These are phyloP conservation scores for Tricholoma bakamatsutake DNA, from an alignment of 768 basidiomycete genomes.

Conservation along the genomic window DNA sequence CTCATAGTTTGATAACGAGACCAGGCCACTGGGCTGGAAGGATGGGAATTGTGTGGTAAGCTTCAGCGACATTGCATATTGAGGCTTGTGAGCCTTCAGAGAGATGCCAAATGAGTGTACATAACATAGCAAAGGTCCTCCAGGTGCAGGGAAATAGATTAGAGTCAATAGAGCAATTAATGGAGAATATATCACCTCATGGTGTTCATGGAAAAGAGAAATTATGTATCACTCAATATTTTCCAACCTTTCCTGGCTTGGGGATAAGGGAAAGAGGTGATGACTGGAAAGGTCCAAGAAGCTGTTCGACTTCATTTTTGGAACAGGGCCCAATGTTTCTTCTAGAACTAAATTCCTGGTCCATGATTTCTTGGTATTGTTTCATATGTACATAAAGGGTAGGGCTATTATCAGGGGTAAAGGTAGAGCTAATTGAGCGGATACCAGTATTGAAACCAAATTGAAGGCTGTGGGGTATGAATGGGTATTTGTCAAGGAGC, in stretches of 20 bases:
- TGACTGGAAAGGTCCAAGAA: conserved; percentile 11
- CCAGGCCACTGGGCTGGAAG: conserved; percentile 15
- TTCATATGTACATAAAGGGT: conserved; percentile 5
- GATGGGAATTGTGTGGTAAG: conserved; percentile 27
- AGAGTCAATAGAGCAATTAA: conserved; percentile 29
- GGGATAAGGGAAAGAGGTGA: conserved; percentile 10
- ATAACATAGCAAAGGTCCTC: too few species aligned
- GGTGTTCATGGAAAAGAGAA: conserved; percentile 15
- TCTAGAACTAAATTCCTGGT: background rate
- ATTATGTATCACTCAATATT: conserved; percentile 21
- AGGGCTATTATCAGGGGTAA: too few species aligned
- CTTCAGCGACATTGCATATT: too few species aligned
- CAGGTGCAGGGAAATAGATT: conserved; percentile 35
- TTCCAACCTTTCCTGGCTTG: too few species aligned
- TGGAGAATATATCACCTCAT: conserved; percentile 11
- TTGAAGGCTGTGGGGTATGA: conserved; percentile 9
- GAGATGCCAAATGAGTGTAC: conserved; percentile 22
- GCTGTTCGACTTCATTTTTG: conserved; percentile 13
- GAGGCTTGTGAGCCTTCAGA: conserved; percentile 32
- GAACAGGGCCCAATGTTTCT: conserved; percentile 16
- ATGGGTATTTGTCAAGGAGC: conserved; percentile 8
- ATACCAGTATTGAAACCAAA: conserved; percentile 31
- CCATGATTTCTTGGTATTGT: conserved; percentile 7
- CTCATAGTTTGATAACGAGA: too few species aligned
- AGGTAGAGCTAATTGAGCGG: conserved; percentile 14